Base-by-base conservation (phyloP, 495 filamentous ascomycete species). In the Amniculicola lignicola region DNA sequence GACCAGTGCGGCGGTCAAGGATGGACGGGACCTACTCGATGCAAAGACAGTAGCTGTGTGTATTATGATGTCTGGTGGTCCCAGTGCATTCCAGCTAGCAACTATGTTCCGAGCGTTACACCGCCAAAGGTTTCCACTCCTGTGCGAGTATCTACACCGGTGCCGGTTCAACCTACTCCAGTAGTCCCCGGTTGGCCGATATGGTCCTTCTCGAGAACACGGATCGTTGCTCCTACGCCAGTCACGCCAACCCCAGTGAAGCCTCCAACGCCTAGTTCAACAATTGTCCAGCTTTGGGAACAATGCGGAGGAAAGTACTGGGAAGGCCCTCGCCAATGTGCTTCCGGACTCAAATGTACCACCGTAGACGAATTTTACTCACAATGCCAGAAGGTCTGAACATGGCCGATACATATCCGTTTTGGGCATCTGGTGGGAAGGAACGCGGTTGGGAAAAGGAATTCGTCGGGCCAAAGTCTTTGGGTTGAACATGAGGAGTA, bases 1-100 rank as follows among this genome's bases (percentile, higher is more conserved):
- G 54, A 58, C 23, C 54, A 58, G 43, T 58, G 45, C 19, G 45
- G 54, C 5, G 54, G 54, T 27, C 29, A 15, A 35, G 53, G 44
- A 15, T 57, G 24, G 24, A 39, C 42, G 1, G 53, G 43, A 18
- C 53, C 53, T 4, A 48, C 23, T 10, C 24, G 23, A 16, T 57
- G 53, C 53, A 57, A 49, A n/a, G 53, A 57, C 24, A 48, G 43
- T 4, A 18, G 5, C 2, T 57, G 53, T 28, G 15, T 41, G 5
- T 15, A 36, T 12, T 27, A 19, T 11, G 36, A 49, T 38, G 27
- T 41, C 22, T 49, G 35, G 25, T 49, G 22, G 2, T 49, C 2
- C 28, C 28, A 49, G 37, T 48, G 44, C 16, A 23, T 31, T 23
- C 44, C 44, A 3, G 7, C 27, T 5, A 31, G 5, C 25, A 48